Percentiles rank a stretch among this genome's conserved stretches.
Evolutionary conservation across 176 grass and related monocot genomes (phyloP).

Genomic region (Oryza coarctata): DNA sequence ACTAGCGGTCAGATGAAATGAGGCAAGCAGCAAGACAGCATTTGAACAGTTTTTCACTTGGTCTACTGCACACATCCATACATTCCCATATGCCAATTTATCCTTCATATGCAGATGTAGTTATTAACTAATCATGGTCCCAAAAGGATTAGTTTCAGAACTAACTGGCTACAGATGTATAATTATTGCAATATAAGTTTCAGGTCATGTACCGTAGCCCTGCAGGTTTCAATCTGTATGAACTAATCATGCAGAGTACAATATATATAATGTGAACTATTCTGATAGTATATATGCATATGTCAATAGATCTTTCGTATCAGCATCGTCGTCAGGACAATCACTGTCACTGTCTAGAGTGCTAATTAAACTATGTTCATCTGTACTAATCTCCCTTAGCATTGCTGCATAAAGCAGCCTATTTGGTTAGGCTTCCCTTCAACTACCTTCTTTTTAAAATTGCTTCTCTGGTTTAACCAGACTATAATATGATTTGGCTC

Average conservation of each 20-base stretch:
- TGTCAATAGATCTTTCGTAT: constrained; percentile 5
- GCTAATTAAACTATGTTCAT: background rate
- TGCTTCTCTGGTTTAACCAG: background rate
- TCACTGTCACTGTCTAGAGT: constrained; percentile 27
- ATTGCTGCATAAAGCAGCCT: constrained; percentile 6
- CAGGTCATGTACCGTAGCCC: background rate
- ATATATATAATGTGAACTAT: constrained; percentile 8
- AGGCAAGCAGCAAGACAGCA: constrained; percentile 17
- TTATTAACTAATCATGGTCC: too few species aligned
- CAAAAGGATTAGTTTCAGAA: background rate
- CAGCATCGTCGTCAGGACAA: background rate
- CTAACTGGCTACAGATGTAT: background rate
- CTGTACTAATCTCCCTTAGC: background rate
- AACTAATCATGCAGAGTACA: constrained; percentile 23
- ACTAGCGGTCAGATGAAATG: background rate
- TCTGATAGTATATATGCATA: constrained; percentile 2
- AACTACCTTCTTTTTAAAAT: constrained; percentile 18
- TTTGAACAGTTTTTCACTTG: background rate
- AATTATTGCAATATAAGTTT: constrained; percentile 21
- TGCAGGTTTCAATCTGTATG: constrained; percentile 29
- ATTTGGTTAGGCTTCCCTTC: constrained; percentile 16
- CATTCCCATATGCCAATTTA: background rate
- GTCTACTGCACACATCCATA: background rate
- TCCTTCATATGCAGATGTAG: too few species aligned
- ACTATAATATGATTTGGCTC: background rate